Evolutionary conservation across 495 filamentous ascomycete species (phyloP), one percentile per base, ranked within the genome.

Genomic region (Clavariopsis aquatica): DNA sequence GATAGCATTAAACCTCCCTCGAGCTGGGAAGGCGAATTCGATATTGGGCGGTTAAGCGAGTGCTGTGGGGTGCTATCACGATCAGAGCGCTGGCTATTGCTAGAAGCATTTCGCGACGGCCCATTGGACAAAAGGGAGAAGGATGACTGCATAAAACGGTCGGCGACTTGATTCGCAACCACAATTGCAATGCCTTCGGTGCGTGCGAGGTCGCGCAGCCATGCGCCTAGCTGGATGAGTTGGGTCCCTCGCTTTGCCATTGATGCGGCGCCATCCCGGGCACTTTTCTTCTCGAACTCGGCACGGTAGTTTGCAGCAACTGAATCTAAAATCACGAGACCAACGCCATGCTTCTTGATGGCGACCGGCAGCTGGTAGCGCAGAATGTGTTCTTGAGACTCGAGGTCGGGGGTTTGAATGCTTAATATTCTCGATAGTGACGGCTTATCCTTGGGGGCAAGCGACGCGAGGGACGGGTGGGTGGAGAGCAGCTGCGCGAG

Each of bases 241-340:
- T 95, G 87, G 29, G 79, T 78, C 51, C 84, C 82, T 66, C 89
- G 85, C 31, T 74, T 75, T 51, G 81, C 84, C 81, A 88, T 84
- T 62, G 77, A 76, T 52, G 71, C 73, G 52, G 72, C 47, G 56
- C 75, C 63, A 63, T 64, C 57, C 17, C 65, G 65, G 17, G 27
- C 53, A 6, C 61, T 57, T n/a, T 72, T 71, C 55, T 82, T 80
- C 64, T 89, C 87, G 70, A 91, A 91, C 73, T 98, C 94, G 28
- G 89, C 92, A 62, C 94, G 86, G 78, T 91, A 98, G 74, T 98
- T 98, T 31, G 95, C 92, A 0, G 94, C 91, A 36, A 98, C 85
- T 20, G 87, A 92, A 78, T 98, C 94, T 20, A 98, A 79, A 8
- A 98, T 81, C 2, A 98, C 76, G 23, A 98, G 82, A 2, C 92